A percentile compares a stretch with the other conserved stretches of the same genome.
These are phyloP conservation scores for Alectoria sarmentosa DNA, from an alignment of 495 filamentous ascomycete species.

Conservation along the genomic window DNA sequence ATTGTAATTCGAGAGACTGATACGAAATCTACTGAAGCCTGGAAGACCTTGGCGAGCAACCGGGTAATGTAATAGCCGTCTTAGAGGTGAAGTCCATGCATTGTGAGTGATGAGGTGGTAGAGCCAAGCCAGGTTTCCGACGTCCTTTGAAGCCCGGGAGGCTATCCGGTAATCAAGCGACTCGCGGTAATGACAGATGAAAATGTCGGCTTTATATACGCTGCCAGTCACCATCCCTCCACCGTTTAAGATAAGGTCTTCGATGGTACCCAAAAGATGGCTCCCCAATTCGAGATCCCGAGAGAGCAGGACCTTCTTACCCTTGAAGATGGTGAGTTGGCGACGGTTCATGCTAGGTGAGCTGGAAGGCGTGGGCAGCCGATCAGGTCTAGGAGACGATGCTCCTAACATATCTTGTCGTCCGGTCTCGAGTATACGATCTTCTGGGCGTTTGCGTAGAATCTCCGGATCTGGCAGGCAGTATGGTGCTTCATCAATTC, in stretches of 20 bases:
- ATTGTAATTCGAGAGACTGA: constrained; percentile 92
- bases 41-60: constrained; percentile 65
- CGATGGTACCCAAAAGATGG: constrained; percentile 59
- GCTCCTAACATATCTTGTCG: constrained; percentile 67
- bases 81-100: constrained; percentile 74
- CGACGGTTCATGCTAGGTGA: constrained; percentile 30
- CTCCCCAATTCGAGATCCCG: constrained; percentile 62
- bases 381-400: constrained; percentile 54
- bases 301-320: constrained; percentile 50
- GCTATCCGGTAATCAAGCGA: constrained; percentile 71
- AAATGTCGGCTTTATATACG: constrained; percentile 67
- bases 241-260: constrained; percentile 57
- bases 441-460: constrained; percentile 46
- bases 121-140: constrained; percentile 90
- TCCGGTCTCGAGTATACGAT: constrained; percentile 45
- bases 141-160: constrained; percentile 64
- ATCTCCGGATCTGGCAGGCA: constrained; percentile 81
- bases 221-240: constrained; percentile 61
- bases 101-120: constrained; percentile 86
- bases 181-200: constrained; percentile 82
- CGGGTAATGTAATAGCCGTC: constrained; percentile 83
- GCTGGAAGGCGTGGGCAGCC: constrained; percentile 39
- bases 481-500: constrained; percentile 85
- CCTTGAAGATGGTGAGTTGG: constrained; percentile 47
- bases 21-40: constrained; percentile 66